phyloP scores from a whole-genome alignment of 306 rosid genomes.

The Argentina anserina region DNA sequence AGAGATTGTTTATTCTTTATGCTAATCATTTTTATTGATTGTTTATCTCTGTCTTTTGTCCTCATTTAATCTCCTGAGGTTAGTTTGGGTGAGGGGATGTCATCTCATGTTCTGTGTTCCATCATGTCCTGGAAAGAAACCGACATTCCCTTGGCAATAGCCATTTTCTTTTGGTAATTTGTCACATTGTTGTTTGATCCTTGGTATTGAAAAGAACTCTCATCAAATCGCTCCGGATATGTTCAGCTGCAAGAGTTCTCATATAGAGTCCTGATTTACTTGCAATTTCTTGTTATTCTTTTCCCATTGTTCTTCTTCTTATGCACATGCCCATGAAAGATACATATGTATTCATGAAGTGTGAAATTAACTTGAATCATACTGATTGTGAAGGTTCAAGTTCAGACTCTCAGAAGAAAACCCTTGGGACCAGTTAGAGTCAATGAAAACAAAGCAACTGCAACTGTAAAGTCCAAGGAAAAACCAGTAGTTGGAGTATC shows the following conservation, averaged over 20 bases:
- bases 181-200: not conserved
- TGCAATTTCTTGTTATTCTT: not conserved
- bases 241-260: not conserved
- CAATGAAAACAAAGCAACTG: conserved; percentile 20
- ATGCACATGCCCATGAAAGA: not conserved
- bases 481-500: conserved; percentile 25
- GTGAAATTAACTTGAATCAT: conserved; percentile 12
- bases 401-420: conserved; percentile 31
- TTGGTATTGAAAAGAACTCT: not conserved
- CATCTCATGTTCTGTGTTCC: not conserved
- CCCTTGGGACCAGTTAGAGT: conserved; percentile 35
- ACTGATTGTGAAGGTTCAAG: conserved; percentile 32
- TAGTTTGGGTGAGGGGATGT: not conserved
- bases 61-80: not conserved
- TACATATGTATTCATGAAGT: conserved; percentile 11
- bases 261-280: not conserved
- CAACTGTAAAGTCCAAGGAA: conserved; percentile 35
- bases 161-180: not conserved
- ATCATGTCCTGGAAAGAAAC: not conserved
- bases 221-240: not conserved
- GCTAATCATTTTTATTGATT: not conserved
- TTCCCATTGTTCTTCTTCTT: not conserved
- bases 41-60: not conserved
- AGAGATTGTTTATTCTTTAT: not conserved
- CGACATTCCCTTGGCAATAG: not conserved